A percentile compares a stretch with the other conserved stretches of the same genome.
phyloP scores from a whole-genome alignment of 352 stramenopile species.

The Phytopythium aichiense region DNA sequence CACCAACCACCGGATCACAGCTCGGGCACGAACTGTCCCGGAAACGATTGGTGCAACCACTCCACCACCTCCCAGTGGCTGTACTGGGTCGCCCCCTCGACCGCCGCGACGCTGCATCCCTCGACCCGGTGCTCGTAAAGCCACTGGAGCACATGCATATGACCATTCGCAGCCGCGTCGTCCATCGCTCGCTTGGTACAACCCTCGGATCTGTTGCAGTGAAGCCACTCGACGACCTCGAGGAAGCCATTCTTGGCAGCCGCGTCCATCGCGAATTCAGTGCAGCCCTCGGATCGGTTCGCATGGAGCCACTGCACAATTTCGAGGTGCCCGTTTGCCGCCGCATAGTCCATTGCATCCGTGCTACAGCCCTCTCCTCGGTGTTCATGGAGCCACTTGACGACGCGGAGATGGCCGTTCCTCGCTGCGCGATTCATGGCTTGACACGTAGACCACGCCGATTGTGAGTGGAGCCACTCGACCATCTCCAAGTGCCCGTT shows the following conservation, averaged over 20 bases:
- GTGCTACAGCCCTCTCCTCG: slow-evolving; percentile 28
- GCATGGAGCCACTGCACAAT: slow-evolving; percentile 19
- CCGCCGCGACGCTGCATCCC: slow-evolving; percentile 6
- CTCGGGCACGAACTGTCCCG: not conserved
- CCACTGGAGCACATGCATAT: slow-evolving; percentile 24
- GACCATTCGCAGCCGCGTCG: slow-evolving; percentile 19
- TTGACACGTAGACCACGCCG: slow-evolving; percentile 15
- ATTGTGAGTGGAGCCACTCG: slow-evolving; percentile 19
- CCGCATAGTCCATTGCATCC: slow-evolving; percentile 22
- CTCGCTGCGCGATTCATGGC: slow-evolving; percentile 7
- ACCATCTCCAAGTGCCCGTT: slow-evolving; percentile 26
- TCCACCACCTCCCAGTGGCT: slow-evolving; percentile 3
- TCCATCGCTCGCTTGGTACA: slow-evolving; percentile 22
- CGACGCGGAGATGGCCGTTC: slow-evolving; percentile 19
- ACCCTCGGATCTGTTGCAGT: slow-evolving; percentile 12
- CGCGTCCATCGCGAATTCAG: slow-evolving; percentile 12
- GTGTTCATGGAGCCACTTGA: slow-evolving; percentile 30
- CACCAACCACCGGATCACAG: not conserved
- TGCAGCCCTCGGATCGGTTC: slow-evolving; percentile 14
- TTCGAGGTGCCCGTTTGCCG: slow-evolving; percentile 20
- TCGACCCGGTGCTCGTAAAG: slow-evolving; percentile 15
- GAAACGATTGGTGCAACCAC: slow-evolving; percentile 3
- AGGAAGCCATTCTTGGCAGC: slow-evolving; percentile 22
- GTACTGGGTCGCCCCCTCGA: slow-evolving; percentile 1
- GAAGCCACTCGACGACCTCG: slow-evolving; percentile 15